These are phyloP conservation scores for Pyrenophora graminea DNA, from an alignment of 2,329 filamentous ascomycete genomes.

Conservation along the genomic window DNA sequence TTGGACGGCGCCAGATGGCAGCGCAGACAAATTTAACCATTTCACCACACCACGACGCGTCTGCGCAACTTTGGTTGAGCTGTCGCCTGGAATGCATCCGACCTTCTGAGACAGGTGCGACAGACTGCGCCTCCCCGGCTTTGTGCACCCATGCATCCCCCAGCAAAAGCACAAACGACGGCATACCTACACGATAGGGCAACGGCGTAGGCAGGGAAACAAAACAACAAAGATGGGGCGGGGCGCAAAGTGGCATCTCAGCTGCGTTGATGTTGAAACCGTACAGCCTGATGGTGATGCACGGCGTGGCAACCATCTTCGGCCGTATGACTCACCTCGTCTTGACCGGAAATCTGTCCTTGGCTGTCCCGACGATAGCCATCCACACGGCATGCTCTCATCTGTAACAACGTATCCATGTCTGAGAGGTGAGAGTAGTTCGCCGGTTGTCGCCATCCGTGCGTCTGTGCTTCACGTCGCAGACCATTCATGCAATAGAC, in stretches of 20 bases:
- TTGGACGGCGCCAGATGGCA: constrained; percentile 8
- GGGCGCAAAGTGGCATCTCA: constrained; percentile 3
- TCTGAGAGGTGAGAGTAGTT: constrained; percentile 1
- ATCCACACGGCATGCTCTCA: constrained; percentile 5
- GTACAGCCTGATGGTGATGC: constrained; percentile 14
- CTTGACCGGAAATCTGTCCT: constrained; percentile 24
- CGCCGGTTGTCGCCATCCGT: too few species aligned
- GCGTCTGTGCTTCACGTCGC: too few species aligned
- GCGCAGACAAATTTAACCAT: constrained; percentile 16
- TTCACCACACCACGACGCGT: constrained; percentile 7
- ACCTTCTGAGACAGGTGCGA: constrained; percentile 27
- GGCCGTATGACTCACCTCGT: constrained; percentile 30
- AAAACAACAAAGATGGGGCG: constrained; percentile 7
- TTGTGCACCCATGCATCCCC: neutral
- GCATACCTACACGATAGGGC: constrained; percentile 1
- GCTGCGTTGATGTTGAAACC: neutral
- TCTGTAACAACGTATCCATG: neutral
- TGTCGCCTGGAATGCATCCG: constrained; percentile 25
- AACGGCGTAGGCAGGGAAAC: constrained; percentile 4
- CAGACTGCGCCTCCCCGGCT: constrained; percentile 19
- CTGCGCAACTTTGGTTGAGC: constrained; percentile 2
- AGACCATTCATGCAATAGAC: too few species aligned
- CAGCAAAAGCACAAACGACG: constrained; percentile 10
- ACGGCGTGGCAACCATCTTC: constrained; percentile 15
- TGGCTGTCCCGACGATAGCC: constrained; percentile 11